Evolutionary conservation across 2,329 filamentous ascomycete species (phyloP).

Genomic region (Chaetoscypha palmicola): DNA sequence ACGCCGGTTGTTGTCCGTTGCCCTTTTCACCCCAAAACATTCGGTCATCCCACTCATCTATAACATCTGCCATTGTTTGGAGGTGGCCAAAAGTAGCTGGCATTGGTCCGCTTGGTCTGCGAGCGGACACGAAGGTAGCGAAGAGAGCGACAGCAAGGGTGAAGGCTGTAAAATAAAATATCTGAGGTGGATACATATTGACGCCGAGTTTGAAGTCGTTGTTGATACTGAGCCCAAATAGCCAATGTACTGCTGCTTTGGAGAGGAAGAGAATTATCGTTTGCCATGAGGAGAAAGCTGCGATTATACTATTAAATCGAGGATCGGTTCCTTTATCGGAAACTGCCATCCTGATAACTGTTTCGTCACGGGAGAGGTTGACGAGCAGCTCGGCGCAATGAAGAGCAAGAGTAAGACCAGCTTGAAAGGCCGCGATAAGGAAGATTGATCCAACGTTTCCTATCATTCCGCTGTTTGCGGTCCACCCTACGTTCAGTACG

Average conservation of each 20-base stretch:
- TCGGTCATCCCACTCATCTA: slow-evolving; percentile 28
- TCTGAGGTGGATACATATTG: slow-evolving; percentile 30
- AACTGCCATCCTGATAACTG: slow-evolving; percentile 24
- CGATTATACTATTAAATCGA: slow-evolving; percentile 25
- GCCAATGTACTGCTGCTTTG: slow-evolving; percentile 30
- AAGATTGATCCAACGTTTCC: slow-evolving; percentile 25
- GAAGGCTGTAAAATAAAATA: slow-evolving; percentile 28
- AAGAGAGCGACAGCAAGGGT: slow-evolving; percentile 25
- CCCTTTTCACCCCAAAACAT: slow-evolving; percentile 28
- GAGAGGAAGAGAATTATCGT: slow-evolving; percentile 27
- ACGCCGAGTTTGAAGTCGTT: slow-evolving; percentile 27
- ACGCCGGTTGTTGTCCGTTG: slow-evolving; percentile 25
- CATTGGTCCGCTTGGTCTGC: slow-evolving; percentile 21
- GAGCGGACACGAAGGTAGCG: slow-evolving; percentile 19
- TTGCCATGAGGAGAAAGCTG: slow-evolving; percentile 28
- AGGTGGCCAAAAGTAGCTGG: slow-evolving; percentile 30
- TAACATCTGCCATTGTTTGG: slow-evolving; percentile 30
- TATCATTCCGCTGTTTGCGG: slow-evolving; percentile 13
- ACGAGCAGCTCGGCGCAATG: slow-evolving; percentile 48
- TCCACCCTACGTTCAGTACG: slow-evolving; percentile 27
- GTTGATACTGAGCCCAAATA: slow-evolving; percentile 30
- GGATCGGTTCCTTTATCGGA: slow-evolving; percentile 23
- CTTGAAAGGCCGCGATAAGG: slow-evolving; percentile 26
- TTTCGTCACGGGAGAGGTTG: slow-evolving; percentile 41
- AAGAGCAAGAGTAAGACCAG: slow-evolving; percentile 19